Base-by-base conservation (phyloP, 768 basidiomycete genomes). In the Pleurotus tuber-regium region DNA sequence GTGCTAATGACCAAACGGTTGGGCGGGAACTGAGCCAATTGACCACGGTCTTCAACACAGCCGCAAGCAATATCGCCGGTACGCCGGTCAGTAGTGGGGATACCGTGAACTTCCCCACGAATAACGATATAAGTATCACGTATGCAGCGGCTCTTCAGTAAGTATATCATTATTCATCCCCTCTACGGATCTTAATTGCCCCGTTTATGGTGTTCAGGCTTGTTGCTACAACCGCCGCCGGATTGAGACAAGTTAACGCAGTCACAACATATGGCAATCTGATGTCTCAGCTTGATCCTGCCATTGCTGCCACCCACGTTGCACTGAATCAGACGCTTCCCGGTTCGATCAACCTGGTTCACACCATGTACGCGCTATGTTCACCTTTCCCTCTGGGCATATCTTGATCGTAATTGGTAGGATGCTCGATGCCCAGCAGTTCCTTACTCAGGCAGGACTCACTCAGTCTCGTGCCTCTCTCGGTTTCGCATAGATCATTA, bases 351-450 rank as follows among this genome's bases (percentile, higher is more conserved):
- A 52, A 25, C 4, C 60, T 70, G 18, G 67, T 69, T 12, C 67
- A 63, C 43, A 65, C 44, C 33, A 58, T 70, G 70, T 71, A 54
- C 38, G 66, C 33, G 11, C 21, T 25, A 28, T 21, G 9, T 28
- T 24, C 43, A 16, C 35, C 11, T 33, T 19, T 51, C 31, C 23
- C n/a, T 14, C 16, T 35, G 11, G 7, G 11, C 2, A 10, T n/a
- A 1, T n/a, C 7, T 24, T 16, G 29, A 43, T 40, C 14, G 26
- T 8, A 12, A 16, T 8, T 6, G 11, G 30, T 48, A 68, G 70
- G 62, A 67, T 70, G 67, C 57, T 66, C 31, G 70, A 71, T 54
- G 70, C 68, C 4, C 53, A 57, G 26, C 69, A 71, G 54, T 71
- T 71, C 64, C 36, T 70, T 23, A 54, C 54, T 39, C 56, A 54